These are phyloP conservation scores for Auricularia heimuer DNA, from an alignment of 768 basidiomycete species.

Conservation along the genomic window DNA sequence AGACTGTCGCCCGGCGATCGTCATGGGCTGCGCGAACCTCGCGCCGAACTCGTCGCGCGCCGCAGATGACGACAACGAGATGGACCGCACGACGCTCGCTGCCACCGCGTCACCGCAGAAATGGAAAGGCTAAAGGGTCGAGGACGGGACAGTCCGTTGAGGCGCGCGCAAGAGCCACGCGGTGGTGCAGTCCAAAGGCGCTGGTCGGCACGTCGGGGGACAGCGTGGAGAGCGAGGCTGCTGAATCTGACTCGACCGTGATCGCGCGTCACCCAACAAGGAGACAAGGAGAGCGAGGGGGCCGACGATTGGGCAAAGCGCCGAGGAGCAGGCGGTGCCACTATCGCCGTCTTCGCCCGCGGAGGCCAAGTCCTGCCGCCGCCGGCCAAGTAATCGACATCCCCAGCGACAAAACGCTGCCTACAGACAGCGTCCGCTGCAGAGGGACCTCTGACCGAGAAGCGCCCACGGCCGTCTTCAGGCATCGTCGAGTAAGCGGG, in stretches of 20 bases:
- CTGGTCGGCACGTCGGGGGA: neutral
- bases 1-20: neutral
- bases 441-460: neutral
- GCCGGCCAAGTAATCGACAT: neutral
- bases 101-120: neutral
- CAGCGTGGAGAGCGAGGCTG: neutral
- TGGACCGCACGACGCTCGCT: neutral
- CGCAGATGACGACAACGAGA: neutral
- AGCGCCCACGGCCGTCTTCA: neutral
- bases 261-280: neutral
- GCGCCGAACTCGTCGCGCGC: neutral
- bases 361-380: neutral
- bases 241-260: neutral
- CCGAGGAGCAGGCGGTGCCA: neutral
- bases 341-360: neutral
- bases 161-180: neutral
- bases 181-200: neutral
- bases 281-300: neutral
- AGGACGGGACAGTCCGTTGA: neutral
- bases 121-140: neutral
- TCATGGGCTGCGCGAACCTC: neutral
- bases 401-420: neutral
- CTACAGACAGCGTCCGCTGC: neutral
- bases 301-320: neutral
- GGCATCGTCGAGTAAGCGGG: neutral